Base-by-base conservation (phyloP, 495 filamentous ascomycete genomes). In the Clohesyomyces aquaticus region DNA sequence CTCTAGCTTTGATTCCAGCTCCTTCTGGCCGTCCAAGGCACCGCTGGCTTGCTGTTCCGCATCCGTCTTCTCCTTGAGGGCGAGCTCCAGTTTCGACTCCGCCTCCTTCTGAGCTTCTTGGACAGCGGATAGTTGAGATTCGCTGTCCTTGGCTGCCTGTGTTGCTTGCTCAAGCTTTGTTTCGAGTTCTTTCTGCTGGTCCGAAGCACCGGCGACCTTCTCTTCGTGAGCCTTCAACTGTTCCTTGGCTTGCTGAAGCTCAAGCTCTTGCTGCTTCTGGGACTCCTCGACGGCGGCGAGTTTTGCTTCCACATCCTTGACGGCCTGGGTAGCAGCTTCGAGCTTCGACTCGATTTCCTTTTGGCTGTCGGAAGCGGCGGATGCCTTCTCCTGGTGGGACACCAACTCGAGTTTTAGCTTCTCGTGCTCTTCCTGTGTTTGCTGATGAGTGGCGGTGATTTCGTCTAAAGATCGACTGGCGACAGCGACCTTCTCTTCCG, bases 21-120 rank as follows among this genome's bases (percentile, higher is more conserved):
- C 29, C 18, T 14, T 25, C n/a, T 26, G 10, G 16, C 19, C 21
- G 9, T 26, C 19, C 18, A 19, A n/a, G 16, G 47, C 49, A 26
- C 14, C 47, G 25, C 21, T 14, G n/a, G 38, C 16, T 14, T 61
- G 49, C 28, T 61, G 43, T 47, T 62, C 49, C 4, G 26, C 23
- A 6, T 26, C 28, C 6, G 46, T 18, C 19, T 45, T 43, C 3
- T 32, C 38, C 35, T 43, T 22, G 27, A 22, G 21, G 3, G 22
- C 55, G 29, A 26, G 10, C n/a, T 43, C 41, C 6, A 47, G 38
- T 48, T 58, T 32, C 2, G 6, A 18, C 28, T 55, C 52, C 23
- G 29, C 41, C 4, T 66, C 63, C 14, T 55, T n/a, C 32, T 66
- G 35, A 14, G 26, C 23, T 23, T 48, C 38, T 18, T 47, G 4